Conservation (phyloP, 495 filamentous ascomycete species). For the Penicillium paxilli region DNA sequence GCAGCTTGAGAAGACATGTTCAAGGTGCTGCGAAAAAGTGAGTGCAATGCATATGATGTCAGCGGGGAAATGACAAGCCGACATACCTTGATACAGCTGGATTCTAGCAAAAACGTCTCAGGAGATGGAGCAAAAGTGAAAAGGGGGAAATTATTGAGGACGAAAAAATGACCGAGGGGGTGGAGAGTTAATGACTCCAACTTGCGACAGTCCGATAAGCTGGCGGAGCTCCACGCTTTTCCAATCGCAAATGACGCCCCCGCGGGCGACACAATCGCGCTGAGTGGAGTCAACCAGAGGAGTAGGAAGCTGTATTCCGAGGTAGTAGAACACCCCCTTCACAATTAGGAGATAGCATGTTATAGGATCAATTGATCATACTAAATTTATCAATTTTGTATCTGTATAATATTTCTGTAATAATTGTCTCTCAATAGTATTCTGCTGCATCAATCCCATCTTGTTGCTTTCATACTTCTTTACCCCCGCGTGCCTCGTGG, state of each 20-base stretch:
- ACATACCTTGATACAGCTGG: background rate
- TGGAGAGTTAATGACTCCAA: background rate
- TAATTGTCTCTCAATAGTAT: too few species aligned
- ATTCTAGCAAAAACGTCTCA: background rate
- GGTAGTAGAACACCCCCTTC: too few species aligned
- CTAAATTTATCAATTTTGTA: too few species aligned
- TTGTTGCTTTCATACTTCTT: too few species aligned
- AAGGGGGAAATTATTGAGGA: background rate
- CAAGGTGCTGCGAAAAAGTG: slow-evolving; percentile 9
- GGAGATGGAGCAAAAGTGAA: background rate
- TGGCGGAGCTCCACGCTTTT: slow-evolving; percentile 6
- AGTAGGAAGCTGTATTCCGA: background rate
- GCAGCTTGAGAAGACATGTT: slow-evolving; percentile 45
- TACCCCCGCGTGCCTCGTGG: too few species aligned
- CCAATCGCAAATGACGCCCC: background rate
- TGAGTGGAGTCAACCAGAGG: background rate
- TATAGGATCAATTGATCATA: too few species aligned
- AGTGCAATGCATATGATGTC: slow-evolving; percentile 11
- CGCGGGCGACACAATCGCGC: background rate
- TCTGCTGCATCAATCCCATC: too few species aligned
- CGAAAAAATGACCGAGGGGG: slow-evolving; percentile 2
- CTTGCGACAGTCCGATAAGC: background rate
- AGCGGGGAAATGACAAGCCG: background rate
- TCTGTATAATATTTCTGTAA: too few species aligned
- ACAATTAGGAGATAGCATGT: too few species aligned